Percentiles rank a stretch among this genome's conserved stretches.
phyloP scores from a whole-genome alignment of 768 basidiomycete species.

The Leccinum boreale region DNA sequence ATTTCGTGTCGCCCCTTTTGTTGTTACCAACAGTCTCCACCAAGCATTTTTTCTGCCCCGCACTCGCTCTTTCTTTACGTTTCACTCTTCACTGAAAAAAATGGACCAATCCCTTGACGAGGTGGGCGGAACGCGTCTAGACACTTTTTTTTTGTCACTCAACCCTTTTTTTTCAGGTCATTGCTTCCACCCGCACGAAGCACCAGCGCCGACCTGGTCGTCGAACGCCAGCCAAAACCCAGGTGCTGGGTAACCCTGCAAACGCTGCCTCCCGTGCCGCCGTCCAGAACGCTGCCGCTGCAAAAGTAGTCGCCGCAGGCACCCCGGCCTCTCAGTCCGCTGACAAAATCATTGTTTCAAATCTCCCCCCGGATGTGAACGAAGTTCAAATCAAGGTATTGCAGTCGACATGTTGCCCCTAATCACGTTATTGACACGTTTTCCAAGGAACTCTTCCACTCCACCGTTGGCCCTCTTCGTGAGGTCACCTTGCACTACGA shows the following conservation, averaged over 20 bases:
- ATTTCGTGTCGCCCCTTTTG: conserved; percentile 28
- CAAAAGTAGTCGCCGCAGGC: conserved; percentile 40
- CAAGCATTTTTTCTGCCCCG: not conserved
- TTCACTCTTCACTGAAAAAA: conserved; percentile 27
- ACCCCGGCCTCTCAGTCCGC: conserved; percentile 41
- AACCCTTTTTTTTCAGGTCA: conserved; percentile 49
- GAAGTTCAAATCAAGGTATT: conserved; percentile 89
- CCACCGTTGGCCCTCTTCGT: conserved; percentile 84
- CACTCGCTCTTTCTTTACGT: not conserved
- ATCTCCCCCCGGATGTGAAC: conserved; percentile 90
- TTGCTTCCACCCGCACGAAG: conserved; percentile 53
- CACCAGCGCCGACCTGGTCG: conserved; percentile 36
- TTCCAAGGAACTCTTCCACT: conserved; percentile 83
- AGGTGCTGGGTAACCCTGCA: conserved; percentile 57
- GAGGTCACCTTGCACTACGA: conserved; percentile 87
- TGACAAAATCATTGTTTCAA: conserved; percentile 95
- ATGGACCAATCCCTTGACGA: conserved; percentile 89
- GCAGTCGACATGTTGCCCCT: not conserved
- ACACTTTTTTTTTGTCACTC: conserved; percentile 5
- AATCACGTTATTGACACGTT: conserved; percentile 1
- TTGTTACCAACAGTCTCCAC: conserved; percentile 21
- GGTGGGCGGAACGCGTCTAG: conserved; percentile 39
- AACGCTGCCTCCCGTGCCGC: conserved; percentile 54
- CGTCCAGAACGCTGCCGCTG: conserved; percentile 39
- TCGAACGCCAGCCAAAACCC: conserved; percentile 47